Percentiles rank a stretch among this genome's conserved stretches.
Conservation (phyloP, 2,329 filamentous ascomycete genomes). For the Phyllosticta paracitricarpa region DNA sequence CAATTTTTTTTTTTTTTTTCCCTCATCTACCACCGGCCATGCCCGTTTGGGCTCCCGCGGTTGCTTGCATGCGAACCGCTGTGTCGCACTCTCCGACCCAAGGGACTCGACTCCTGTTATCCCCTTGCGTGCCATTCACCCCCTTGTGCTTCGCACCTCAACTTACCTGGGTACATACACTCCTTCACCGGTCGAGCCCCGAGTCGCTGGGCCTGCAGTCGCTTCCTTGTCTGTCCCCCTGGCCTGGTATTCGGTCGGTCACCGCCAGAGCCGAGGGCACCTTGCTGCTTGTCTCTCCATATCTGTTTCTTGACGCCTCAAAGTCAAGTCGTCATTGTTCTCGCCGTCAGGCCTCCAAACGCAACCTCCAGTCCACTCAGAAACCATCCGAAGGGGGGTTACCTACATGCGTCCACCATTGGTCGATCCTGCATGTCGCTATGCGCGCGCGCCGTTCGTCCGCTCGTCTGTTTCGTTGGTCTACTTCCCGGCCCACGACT, state of each 20-base stretch:
- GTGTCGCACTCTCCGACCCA: neutral
- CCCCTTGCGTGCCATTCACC: neutral
- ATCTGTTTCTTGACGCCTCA: neutral
- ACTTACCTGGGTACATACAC: neutral
- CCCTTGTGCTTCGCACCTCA: neutral
- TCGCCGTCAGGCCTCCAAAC: neutral
- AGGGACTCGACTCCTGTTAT: neutral
- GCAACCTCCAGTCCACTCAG: neutral
- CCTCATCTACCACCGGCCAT: neutral
- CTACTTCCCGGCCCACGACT: neutral
- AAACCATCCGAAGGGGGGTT: neutral
- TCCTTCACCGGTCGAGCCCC: neutral
- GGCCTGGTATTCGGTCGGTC: neutral
- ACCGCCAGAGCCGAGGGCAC: neutral
- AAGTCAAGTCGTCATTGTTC: neutral
- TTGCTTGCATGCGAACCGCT: neutral
- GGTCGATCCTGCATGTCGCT: neutral
- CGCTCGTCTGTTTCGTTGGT: neutral
- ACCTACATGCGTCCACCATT: neutral
- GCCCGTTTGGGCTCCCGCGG: neutral
- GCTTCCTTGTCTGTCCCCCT: neutral
- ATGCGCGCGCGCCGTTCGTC: neutral
- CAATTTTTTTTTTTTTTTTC: neutral
- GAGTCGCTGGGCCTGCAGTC: neutral
- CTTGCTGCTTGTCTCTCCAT: neutral